phyloP scores from a whole-genome alignment of 345 rosid species.

The Gossypium arboreum region DNA sequence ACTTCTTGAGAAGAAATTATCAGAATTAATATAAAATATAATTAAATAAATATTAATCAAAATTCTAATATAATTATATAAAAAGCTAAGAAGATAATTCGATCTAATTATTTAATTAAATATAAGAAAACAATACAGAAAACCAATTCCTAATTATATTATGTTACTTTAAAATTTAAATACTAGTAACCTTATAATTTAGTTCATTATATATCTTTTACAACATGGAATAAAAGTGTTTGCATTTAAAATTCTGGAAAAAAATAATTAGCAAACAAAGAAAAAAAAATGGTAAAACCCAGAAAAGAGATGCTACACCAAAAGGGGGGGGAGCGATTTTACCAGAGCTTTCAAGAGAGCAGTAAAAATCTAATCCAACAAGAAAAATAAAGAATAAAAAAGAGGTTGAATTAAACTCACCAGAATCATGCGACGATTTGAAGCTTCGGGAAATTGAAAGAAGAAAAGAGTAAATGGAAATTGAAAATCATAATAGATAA shows the following conservation, averaged over 20 bases:
- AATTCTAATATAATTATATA: not conserved
- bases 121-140: not conserved
- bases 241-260: not conserved
- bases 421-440: slow-evolving; percentile 4
- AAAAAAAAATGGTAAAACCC: not conserved
- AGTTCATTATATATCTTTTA: not conserved
- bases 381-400: not conserved
- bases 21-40: not conserved
- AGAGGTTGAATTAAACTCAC: slow-evolving; percentile 1
- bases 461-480: not conserved
- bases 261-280: not conserved
- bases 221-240: not conserved
- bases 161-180: not conserved
- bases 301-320: not conserved
- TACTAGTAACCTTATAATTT: not conserved
- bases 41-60: not conserved
- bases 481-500: not conserved
- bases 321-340: not conserved
- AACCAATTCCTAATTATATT: not conserved
- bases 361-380: not conserved
- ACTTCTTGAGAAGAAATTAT: not conserved
- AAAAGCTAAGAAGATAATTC: not conserved
- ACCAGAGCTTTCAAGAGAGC: not conserved
- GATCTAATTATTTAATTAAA: not conserved
- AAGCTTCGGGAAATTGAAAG: not conserved